Base-by-base conservation (phyloP, 2,329 filamentous ascomycete genomes). In the Colletotrichum godetiae region DNA sequence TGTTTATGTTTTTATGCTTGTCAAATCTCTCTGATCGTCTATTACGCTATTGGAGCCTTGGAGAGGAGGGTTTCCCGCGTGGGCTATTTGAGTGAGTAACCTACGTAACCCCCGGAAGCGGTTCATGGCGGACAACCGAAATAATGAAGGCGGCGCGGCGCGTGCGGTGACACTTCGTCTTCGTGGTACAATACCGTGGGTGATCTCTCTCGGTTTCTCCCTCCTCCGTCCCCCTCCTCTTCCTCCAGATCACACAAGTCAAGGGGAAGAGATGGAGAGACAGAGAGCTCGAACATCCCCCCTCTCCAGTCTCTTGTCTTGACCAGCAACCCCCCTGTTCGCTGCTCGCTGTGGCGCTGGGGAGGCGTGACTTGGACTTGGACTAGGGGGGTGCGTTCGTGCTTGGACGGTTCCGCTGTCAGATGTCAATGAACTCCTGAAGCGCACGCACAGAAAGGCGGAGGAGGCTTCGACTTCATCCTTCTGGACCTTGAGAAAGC, bases 341-440 rank as follows among this genome's bases (percentile, higher is more conserved):
- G 49, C 24, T 42, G 71, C 53, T 66, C 55, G 49, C 24, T 42
- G 71, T 66, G 71, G 71, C 71, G 35, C 35, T 31, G 52, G 46
- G 33, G 13, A 27, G 35, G 56, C 56, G 56, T 73, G 67, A 73
- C 71, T 61, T 71, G 58, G 65, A 11, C 69, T 65, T 68, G 11
- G 58, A 53, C 69, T 68, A 61, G 49, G 56, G 31, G 35, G 53
- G 42, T 31, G 46, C 33, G 15, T 49, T 49, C 19, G 35, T 58
- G 37, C 37, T 49, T 62, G 15, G 24, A 65, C 70, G 61, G 68
- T 71, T 67, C 61, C 61, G 71, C 71, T 73, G 67, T 73, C 71
- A 73, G 71, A 73, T 71, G 71, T 66, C 49, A 66, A 70, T 42
- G 49, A 15, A 46, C 37, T 52, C 33, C 19, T 27, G 42, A 33